Conservation (phyloP, 2,329 filamentous ascomycete genomes). For the Monilinia fructicola region DNA sequence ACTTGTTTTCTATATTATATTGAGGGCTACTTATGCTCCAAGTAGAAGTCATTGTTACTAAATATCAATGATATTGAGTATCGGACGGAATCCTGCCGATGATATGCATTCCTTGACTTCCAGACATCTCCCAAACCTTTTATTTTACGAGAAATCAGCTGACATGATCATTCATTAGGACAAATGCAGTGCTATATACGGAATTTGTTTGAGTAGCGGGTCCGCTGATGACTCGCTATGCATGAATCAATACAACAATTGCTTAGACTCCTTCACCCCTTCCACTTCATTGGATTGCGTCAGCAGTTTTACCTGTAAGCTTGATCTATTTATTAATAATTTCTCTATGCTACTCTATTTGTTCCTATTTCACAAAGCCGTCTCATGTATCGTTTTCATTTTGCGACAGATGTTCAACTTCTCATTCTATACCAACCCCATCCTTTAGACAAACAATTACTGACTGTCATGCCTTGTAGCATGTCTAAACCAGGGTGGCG, state of each 20-base stretch:
- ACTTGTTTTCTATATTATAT: too few species aligned
- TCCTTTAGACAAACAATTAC: not conserved
- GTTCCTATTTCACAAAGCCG: too few species aligned
- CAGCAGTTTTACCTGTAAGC: constrained; percentile 19
- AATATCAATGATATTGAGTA: too few species aligned
- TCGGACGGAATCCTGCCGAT: too few species aligned
- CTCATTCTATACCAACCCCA: not conserved
- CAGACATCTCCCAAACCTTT: not conserved
- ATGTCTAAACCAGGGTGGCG: constrained; percentile 22
- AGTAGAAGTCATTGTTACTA: too few species aligned
- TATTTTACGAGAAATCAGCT: not conserved
- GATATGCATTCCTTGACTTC: not conserved
- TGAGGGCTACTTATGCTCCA: too few species aligned
- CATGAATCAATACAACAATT: constrained; percentile 29
- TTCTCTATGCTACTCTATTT: not conserved
- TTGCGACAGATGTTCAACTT: not conserved
- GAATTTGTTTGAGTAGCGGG: constrained; percentile 24
- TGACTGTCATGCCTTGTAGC: not conserved
- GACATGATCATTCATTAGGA: constrained; percentile 4
- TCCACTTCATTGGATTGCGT: constrained; percentile 25
- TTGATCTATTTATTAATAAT: not conserved
- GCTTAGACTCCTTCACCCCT: constrained; percentile 26
- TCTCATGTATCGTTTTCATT: not conserved
- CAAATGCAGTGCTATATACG: constrained; percentile 26
- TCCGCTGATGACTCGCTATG: constrained; percentile 23